phyloP scores from a whole-genome alignment of 495 filamentous ascomycete genomes.

The Penicillium cinerascens region DNA sequence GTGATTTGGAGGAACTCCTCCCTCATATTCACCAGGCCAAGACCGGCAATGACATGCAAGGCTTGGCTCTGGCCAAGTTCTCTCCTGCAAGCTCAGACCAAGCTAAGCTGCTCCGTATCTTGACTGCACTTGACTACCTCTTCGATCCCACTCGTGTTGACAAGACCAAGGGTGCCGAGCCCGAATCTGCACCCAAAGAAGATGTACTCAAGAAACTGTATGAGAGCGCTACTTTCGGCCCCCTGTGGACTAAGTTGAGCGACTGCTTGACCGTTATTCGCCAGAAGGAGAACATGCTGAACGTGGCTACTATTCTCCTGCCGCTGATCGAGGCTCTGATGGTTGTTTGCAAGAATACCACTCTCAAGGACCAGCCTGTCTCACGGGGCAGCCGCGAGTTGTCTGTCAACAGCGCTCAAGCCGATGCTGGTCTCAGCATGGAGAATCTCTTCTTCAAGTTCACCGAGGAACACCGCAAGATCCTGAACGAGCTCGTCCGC shows the following conservation, averaged over 20 bases:
- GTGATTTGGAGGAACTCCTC: constrained; percentile 81
- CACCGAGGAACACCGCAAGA: constrained; percentile 96
- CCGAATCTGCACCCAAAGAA: constrained; percentile 56
- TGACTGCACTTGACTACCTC: constrained; percentile 93
- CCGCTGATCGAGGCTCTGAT: constrained; percentile 94
- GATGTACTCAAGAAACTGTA: constrained; percentile 85
- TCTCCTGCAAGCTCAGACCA: constrained; percentile 94
- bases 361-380: constrained; percentile 65
- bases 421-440: constrained; percentile 66
- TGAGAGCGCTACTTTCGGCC: constrained; percentile 82
- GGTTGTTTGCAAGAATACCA: constrained; percentile 98
- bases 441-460: constrained; percentile 96
- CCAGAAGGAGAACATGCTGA: constrained; percentile 89
- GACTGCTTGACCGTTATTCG: constrained; percentile 85
- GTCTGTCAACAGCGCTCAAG: constrained; percentile 69
- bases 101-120: constrained; percentile 86
- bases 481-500: constrained; percentile 95
- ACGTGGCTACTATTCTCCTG: constrained; percentile 90
- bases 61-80: constrained; percentile 89
- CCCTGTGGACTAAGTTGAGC: constrained; percentile 91
- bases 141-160: constrained; percentile 70
- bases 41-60: constrained; percentile 90
- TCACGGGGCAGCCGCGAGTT: constrained; percentile 63
- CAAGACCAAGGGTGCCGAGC: constrained; percentile 52
- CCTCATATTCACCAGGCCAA: constrained; percentile 82